phyloP scores from a whole-genome alignment of 805 yeast species.

The Saccharomyces mikatae region DNA sequence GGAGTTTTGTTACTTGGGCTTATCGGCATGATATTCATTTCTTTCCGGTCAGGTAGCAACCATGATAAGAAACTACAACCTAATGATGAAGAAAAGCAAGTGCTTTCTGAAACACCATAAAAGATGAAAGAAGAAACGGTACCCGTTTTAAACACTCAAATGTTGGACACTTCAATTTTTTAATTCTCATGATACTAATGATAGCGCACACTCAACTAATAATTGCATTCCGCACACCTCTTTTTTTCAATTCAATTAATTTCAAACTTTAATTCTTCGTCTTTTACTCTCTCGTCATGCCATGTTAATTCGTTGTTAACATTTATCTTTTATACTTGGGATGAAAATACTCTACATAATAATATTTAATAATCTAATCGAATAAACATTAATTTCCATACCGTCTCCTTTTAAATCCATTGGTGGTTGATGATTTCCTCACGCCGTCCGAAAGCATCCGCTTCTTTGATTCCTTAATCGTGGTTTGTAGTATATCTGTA shows the following conservation, averaged over 20 bases:
- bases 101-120: background rate
- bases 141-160: background rate
- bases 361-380: background rate
- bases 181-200: background rate
- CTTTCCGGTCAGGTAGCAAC: background rate
- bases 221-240: background rate
- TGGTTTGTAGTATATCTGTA: constrained; percentile 3
- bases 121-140: background rate
- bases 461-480: constrained; percentile 6
- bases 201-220: background rate
- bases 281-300: background rate
- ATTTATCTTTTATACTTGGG: background rate
- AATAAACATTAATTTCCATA: background rate
- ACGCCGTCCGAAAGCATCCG: background rate
- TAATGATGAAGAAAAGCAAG: constrained; percentile 2
- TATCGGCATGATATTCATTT: background rate
- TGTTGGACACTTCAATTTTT: background rate
- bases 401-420: background rate
- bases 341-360: background rate
- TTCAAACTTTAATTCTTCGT: background rate
- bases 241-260: background rate
- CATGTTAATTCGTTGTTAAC: background rate
- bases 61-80: background rate
- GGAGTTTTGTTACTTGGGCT: background rate
- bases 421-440: background rate